A percentile compares a stretch with the other conserved stretches of the same genome.
These are phyloP conservation scores for Meyerozyma athensensis DNA, from an alignment of 1,139 yeast genomes.

Conservation along the genomic window DNA sequence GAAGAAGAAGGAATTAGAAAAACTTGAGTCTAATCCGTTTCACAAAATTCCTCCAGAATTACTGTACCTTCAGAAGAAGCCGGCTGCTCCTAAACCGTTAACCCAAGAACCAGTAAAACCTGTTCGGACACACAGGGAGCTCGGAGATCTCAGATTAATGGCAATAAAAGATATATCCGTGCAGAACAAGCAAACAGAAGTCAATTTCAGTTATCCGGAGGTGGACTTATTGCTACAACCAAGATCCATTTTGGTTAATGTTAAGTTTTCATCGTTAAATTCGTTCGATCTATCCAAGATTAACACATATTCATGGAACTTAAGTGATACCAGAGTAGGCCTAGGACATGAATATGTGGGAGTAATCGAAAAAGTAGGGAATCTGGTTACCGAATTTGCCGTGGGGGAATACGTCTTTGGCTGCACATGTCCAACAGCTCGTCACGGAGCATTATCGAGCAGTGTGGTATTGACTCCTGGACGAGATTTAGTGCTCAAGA, in stretches of 20 bases:
- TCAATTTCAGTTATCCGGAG: conserved; percentile 40
- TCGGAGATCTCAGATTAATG: conserved; percentile 29
- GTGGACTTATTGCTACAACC: conserved; percentile 32
- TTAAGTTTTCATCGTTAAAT: conserved; percentile 34
- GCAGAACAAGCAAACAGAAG: conserved; percentile 38
- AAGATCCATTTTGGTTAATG: conserved; percentile 32
- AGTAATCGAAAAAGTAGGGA: conserved; percentile 28
- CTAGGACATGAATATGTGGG: conserved; percentile 43
- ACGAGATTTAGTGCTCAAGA: conserved; percentile 27
- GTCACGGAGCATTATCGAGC: conserved; percentile 37
- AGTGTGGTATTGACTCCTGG: conserved; percentile 31
- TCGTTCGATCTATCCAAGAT: conserved; percentile 38
- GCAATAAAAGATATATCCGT: conserved; percentile 40
- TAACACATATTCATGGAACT: conserved; percentile 31
- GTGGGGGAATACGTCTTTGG: conserved; percentile 39
- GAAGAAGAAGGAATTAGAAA: conserved; percentile 22
- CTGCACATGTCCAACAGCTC: conserved; percentile 26
- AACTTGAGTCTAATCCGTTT: conserved; percentile 29
- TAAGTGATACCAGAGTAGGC: conserved; percentile 37
- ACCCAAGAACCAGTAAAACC: conserved; percentile 5
- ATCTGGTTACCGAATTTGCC: conserved; percentile 19
- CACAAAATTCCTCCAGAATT: conserved; percentile 44
- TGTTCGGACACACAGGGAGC: conserved; percentile 6
- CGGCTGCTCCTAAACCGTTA: conserved; percentile 21
- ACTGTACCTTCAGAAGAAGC: conserved; percentile 29